A percentile compares a stretch with the other conserved stretches of the same genome.
Evolutionary conservation across 1,284 basidiomycete genomes (phyloP).

Genomic region (Flammula alnicola): DNA sequence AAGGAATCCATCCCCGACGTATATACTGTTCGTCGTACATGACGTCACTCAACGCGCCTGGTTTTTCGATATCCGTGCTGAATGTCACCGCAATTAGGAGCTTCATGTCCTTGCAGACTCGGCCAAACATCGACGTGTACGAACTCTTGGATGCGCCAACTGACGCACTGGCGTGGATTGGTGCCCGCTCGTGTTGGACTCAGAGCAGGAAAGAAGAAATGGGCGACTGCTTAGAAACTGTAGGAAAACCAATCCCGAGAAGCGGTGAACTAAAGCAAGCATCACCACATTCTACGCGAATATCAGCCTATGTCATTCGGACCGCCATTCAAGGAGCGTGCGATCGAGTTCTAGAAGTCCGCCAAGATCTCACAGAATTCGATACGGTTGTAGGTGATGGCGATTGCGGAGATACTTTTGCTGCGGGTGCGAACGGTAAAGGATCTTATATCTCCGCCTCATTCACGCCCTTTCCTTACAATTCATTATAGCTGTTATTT

Average conservation of each 20-base stretch:
- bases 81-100: conserved; percentile 33
- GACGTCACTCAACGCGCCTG: conserved; percentile 45
- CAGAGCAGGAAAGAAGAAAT: not conserved
- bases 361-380: conserved; percentile 35
- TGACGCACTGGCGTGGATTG: conserved; percentile 38
- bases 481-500: conserved; percentile 7
- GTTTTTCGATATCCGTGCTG: conserved; percentile 42
- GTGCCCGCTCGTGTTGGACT: conserved; percentile 27
- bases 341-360: conserved; percentile 28
- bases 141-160: conserved; percentile 39
- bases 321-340: conserved; percentile 30
- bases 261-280: no score
- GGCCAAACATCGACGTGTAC: conserved; percentile 21
- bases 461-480: not conserved
- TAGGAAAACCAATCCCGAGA: no score
- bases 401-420: conserved; percentile 44
- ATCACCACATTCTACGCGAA: no score
- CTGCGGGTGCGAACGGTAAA: conserved; percentile 38
- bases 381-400: conserved; percentile 44
- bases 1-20: conserved; percentile 32
- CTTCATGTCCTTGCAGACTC: conserved; percentile 1
- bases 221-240: no score
- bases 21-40: conserved; percentile 42
- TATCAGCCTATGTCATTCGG: not conserved
- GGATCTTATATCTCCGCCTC: not conserved